phyloP scores from a whole-genome alignment of 805 yeast species.

The Candida corydali region DNA sequence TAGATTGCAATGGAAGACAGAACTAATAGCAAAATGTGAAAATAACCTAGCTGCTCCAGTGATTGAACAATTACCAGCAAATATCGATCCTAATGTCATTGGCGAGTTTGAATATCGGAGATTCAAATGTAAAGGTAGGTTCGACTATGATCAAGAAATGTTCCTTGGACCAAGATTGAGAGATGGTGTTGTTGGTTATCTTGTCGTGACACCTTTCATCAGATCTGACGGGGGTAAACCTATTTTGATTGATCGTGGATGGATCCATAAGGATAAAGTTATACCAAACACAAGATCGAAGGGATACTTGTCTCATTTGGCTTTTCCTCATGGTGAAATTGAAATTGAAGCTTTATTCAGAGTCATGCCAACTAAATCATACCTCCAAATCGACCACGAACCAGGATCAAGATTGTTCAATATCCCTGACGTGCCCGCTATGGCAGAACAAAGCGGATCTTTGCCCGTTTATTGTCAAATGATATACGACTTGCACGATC shows the following conservation, averaged over 20 bases:
- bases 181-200: conserved; percentile 68
- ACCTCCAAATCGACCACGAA: conserved; percentile 67
- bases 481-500: conserved; percentile 61
- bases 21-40: conserved; percentile 77
- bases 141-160: conserved; percentile 80
- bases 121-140: conserved; percentile 72
- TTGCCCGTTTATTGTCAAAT: conserved; percentile 77
- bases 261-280: conserved; percentile 73
- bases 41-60: conserved; percentile 74
- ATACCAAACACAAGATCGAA: conserved; percentile 46
- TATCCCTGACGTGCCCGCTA: conserved; percentile 75
- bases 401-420: conserved; percentile 66
- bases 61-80: conserved; percentile 59
- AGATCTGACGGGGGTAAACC: conserved; percentile 73
- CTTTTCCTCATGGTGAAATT: conserved; percentile 70
- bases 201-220: conserved; percentile 75
- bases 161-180: conserved; percentile 86
- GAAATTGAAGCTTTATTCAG: conserved; percentile 72
- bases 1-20: conserved; percentile 83
- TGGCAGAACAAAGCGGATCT: conserved; percentile 65
- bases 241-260: conserved; percentile 83
- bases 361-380: conserved; percentile 57
- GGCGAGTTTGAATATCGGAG: conserved; percentile 77
- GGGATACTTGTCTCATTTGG: conserved; percentile 57
- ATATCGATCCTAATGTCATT: conserved; percentile 60